Evolutionary conservation across 345 rosid genomes (phyloP).

Genomic region (Salix arbutifolia): DNA sequence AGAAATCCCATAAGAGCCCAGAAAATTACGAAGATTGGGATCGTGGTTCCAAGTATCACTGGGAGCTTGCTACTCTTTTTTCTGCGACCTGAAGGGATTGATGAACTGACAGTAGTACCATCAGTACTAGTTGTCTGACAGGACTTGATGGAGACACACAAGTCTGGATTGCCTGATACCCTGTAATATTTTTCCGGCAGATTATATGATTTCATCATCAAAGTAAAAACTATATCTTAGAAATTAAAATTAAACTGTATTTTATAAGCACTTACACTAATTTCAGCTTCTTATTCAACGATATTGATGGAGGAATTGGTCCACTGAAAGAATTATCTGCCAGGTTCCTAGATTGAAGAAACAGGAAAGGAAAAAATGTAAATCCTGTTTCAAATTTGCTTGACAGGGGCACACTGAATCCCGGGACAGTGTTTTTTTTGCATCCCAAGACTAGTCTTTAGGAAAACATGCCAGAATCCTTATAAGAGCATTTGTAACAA

Average conservation of each 20-base stretch:
- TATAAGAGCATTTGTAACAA: too few relatives aligned
- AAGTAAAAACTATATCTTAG: neutral
- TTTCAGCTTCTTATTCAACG: slow-evolving; percentile 13
- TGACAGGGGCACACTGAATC: too few relatives aligned
- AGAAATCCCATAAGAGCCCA: slow-evolving; percentile 26
- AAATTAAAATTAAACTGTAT: neutral
- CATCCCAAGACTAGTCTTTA: too few relatives aligned
- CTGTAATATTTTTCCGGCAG: slow-evolving; percentile 4
- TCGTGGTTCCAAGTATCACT: slow-evolving; percentile 33
- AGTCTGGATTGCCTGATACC: slow-evolving; percentile 6
- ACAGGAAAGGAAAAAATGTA: neutral
- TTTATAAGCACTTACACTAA: slow-evolving; percentile 20
- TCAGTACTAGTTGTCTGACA: slow-evolving; percentile 14
- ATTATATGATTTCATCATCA: neutral
- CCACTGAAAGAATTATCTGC: slow-evolving; percentile 16
- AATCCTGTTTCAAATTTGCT: too few relatives aligned
- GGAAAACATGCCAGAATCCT: too few relatives aligned
- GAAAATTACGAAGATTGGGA: slow-evolving; percentile 28
- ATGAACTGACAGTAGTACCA: neutral
- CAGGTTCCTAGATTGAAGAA: slow-evolving; percentile 13
- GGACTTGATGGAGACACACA: slow-evolving; percentile 33
- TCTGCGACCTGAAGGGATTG: neutral
- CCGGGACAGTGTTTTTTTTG: too few relatives aligned
- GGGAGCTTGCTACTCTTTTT: slow-evolving; percentile 31
- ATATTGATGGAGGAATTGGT: slow-evolving; percentile 15